Conservation (phyloP, 495 filamentous ascomycete species). For the Aspergillus carlsbadensis region DNA sequence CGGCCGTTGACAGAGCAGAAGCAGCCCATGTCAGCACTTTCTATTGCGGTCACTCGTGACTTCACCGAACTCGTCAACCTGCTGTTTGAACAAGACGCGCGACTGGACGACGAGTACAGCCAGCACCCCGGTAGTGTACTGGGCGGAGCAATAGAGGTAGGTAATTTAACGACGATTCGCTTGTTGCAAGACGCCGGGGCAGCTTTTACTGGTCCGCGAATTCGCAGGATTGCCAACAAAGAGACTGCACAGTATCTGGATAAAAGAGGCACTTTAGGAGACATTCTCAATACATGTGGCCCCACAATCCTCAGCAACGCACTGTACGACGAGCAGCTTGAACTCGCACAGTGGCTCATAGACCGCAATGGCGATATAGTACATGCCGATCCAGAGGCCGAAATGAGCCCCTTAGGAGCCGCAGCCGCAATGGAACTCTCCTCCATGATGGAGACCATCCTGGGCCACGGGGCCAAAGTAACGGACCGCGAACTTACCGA, state of each 20-base stretch:
- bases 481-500: background rate
- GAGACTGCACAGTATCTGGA: background rate
- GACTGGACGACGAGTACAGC: conserved; percentile 4
- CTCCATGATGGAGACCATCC: background rate
- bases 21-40: background rate
- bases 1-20: background rate
- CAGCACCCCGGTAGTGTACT: background rate
- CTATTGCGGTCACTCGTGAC: background rate
- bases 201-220: background rate
- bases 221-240: background rate
- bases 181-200: background rate
- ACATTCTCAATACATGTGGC: background rate
- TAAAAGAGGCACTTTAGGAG: background rate
- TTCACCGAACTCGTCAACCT: background rate
- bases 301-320: background rate
- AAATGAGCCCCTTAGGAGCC: background rate
- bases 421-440: background rate
- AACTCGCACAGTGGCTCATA: background rate
- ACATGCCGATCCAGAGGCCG: background rate
- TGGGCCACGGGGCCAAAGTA: background rate
- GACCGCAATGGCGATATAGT: background rate
- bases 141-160: conserved; percentile 2
- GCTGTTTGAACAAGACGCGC: background rate
- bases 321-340: background rate
- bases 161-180: background rate